Base-by-base conservation (phyloP, 169 alveolate genomes). In the Cryptosporidium meleagridis region DNA sequence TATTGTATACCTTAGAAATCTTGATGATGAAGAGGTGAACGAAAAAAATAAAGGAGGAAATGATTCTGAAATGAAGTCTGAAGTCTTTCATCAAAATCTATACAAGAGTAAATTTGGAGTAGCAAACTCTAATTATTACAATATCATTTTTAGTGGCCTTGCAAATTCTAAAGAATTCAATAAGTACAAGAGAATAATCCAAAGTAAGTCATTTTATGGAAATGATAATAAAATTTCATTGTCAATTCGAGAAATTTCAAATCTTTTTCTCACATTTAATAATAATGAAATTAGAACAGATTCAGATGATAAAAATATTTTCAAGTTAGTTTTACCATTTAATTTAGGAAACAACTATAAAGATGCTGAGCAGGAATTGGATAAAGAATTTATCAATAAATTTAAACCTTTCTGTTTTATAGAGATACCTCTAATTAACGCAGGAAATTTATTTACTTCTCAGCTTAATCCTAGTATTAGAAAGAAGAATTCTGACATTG, bases 341-440 rank as follows among this genome's bases (percentile, higher is more conserved):
- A 44, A 5, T 21, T 3, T 61, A 39, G 55, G 37, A 21, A 10
- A 8, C 37, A 21, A 39, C 37, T 69, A 33, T 35, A 23, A 31
- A 23, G 52, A 18, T 23, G 23, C 21, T 29, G 71, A 53, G 4
- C 23, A 51, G 9, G 69, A 72, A 52, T 23, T 51, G 23, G 70
- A 39, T 41, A n/a, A 51, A n/a, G 67, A 65, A 16, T 62, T 80
- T 26, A 80, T 80, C 35, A 80, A 65, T 23, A 10, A 62, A 14
- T 62, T 48, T 62, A 41, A 62, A 23, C 75, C 89, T 16, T 39
- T 62, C 5, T 80, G 67, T 41, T 62, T 65, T 3, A 80, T 80
- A 16, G 89, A 80, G 52, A 80, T 80, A 62, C 73, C 73, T 48
- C 33, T 65, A 45, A 45, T 80, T 31, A 59, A 80, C 14, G n/a